phyloP scores from a whole-genome alignment of 192 early-diverging fungal species.

The Phlyctochytrium planicorne region DNA sequence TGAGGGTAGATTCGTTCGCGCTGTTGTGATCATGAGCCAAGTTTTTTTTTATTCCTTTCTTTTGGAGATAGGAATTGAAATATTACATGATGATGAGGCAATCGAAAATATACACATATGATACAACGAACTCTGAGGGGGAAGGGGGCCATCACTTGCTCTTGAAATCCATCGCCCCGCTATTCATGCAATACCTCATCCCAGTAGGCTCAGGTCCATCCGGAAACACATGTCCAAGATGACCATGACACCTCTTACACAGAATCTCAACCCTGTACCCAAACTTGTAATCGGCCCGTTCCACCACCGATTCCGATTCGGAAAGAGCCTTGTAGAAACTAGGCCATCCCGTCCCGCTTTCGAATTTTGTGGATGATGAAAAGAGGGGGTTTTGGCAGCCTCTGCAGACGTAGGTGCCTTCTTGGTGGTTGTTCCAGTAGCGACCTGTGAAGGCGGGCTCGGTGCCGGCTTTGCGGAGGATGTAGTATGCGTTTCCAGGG shows the following conservation, averaged over 20 bases:
- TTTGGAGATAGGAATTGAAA: too few species aligned
- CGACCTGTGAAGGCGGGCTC: constrained; percentile 12
- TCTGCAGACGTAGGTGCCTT: neutral
- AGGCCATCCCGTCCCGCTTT: constrained; percentile 6
- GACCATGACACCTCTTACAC: constrained; percentile 10
- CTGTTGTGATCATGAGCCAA: too few species aligned
- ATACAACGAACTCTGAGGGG: too few species aligned
- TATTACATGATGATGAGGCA: too few species aligned
- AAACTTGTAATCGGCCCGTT: neutral
- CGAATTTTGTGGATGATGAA: neutral
- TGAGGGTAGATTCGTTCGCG: too few species aligned
- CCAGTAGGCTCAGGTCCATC: constrained; percentile 8
- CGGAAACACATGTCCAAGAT: constrained; percentile 10
- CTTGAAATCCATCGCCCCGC: neutral
- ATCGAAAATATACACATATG: too few species aligned
- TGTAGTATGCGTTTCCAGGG: neutral
- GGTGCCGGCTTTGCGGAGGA: neutral
- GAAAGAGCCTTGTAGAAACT: neutral
- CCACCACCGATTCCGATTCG: neutral
- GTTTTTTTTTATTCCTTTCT: too few species aligned
- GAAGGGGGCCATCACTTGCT: too few species aligned
- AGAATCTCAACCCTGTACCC: constrained; percentile 2
- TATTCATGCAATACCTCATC: constrained; percentile 12
- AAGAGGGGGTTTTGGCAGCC: constrained; percentile 1
- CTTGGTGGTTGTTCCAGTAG: neutral